phyloP scores from a whole-genome alignment of 2,329 filamentous ascomycete genomes.

The Ampelomyces quisqualis region DNA sequence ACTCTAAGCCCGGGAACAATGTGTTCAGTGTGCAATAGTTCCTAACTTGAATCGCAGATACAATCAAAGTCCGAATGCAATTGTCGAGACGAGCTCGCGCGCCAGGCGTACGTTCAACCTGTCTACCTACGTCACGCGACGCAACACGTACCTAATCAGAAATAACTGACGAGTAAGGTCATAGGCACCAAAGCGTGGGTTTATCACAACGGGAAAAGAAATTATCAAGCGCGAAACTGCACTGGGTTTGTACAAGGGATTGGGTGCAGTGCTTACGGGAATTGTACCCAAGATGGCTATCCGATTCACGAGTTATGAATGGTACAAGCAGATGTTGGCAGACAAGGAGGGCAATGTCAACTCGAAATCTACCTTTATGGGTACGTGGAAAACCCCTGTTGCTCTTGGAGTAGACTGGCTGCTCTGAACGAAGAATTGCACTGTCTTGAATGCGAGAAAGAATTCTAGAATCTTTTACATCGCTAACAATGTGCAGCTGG shows the following conservation, averaged over 20 bases:
- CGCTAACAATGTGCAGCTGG: constrained; percentile 61
- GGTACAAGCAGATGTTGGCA: constrained; percentile 83
- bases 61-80: constrained; percentile 99
- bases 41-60: constrained; percentile 61
- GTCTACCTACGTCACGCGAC: neutral
- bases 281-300: constrained; percentile 99
- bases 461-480: too few species aligned
- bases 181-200: constrained; percentile 75
- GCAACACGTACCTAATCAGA: neutral
- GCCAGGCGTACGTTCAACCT: constrained; percentile 63
- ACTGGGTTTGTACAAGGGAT: constrained; percentile 91
- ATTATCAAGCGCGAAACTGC: constrained; percentile 90
- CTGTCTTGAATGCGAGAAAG: neutral
- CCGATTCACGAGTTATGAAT: constrained; percentile 95
- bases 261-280: constrained; percentile 93
- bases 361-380: constrained; percentile 70
- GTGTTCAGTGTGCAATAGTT: neutral
- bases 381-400: constrained; percentile 51
- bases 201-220: constrained; percentile 79
- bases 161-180: constrained; percentile 8
- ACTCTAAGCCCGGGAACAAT: constrained; percentile 5
- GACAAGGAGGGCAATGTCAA: constrained; percentile 66
- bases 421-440: neutral
- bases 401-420: neutral
- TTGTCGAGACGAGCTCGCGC: constrained; percentile 81